Evolutionary conservation across 345 rosid species (phyloP).

Genomic region (Kernera saxatilis): DNA sequence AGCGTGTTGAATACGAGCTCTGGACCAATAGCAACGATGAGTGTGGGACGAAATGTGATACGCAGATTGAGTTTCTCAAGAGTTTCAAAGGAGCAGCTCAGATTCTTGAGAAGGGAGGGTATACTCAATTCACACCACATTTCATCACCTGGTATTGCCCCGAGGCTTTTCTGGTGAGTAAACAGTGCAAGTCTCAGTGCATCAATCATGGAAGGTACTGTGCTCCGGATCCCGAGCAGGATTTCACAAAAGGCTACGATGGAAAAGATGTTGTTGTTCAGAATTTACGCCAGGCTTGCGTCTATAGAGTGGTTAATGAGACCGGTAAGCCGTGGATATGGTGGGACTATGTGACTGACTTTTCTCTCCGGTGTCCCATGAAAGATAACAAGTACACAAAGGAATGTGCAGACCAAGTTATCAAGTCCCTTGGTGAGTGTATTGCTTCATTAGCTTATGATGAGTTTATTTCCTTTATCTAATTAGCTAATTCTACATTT

Average conservation of each 20-base stretch:
- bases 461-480: not conserved
- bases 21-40: conserved; percentile 3
- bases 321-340: not conserved
- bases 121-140: conserved; percentile 3
- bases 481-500: not conserved
- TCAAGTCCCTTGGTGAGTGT: conserved; percentile 3
- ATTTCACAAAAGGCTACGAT: not conserved
- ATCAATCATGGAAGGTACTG: conserved; percentile 4
- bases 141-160: conserved; percentile 4
- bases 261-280: conserved; percentile 13
- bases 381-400: not conserved
- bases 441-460: not conserved
- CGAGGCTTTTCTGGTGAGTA: not conserved
- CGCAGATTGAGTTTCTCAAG: not conserved
- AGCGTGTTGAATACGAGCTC: not conserved
- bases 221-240: conserved; percentile 13
- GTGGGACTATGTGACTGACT: conserved; percentile 10
- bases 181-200: not conserved
- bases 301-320: not conserved
- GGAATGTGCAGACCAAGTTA: conserved; percentile 5
- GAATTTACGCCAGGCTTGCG: not conserved
- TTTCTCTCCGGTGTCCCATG: not conserved
- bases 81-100: conserved; percentile 5
- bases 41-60: not conserved
- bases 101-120: conserved; percentile 4